A percentile compares a stretch with the other conserved stretches of the same genome.
Evolutionary conservation across 139 green algal genomes (phyloP).

Genomic region (Tetraselmis striata): DNA sequence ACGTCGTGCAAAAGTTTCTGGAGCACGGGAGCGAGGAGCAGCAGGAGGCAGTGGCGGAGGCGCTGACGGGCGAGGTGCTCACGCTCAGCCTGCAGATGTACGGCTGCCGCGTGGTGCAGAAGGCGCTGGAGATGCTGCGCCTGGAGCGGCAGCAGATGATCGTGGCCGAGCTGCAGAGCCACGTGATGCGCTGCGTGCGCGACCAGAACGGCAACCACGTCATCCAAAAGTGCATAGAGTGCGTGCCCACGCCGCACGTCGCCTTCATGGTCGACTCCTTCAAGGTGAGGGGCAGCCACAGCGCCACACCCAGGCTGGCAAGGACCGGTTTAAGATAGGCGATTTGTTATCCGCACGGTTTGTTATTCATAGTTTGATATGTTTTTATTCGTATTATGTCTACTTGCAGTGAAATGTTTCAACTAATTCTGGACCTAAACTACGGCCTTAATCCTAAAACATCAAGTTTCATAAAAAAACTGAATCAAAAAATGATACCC

Average conservation of each 20-base stretch:
- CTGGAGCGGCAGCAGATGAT: constrained; percentile 25
- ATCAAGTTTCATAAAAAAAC: too few relatives aligned
- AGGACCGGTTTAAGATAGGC: too few relatives aligned
- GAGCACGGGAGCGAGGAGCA: constrained; percentile 49
- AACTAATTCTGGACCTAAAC: too few relatives aligned
- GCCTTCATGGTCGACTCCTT: constrained; percentile 60
- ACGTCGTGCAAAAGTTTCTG: constrained; percentile 81
- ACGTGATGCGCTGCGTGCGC: constrained; percentile 71
- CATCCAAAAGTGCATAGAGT: constrained; percentile 86
- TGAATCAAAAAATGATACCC: too few relatives aligned
- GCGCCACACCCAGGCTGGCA: too few relatives aligned
- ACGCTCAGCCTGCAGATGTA: constrained; percentile 82
- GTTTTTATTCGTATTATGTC: too few relatives aligned
- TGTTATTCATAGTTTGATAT: too few relatives aligned
- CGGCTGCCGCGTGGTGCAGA: constrained; percentile 90
- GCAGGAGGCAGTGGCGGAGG: not conserved
- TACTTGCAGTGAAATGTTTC: too few relatives aligned
- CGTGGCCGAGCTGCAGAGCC: constrained; percentile 55
- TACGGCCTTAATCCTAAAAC: too few relatives aligned
- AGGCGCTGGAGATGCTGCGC: constrained; percentile 34
- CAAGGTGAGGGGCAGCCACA: too few relatives aligned
- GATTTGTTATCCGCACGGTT: too few relatives aligned
- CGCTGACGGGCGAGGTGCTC: constrained; percentile 46
- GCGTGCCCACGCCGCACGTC: constrained; percentile 59
- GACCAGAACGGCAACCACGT: constrained; percentile 98